These are phyloP conservation scores for Diplodia sapinea DNA, from an alignment of 2,329 filamentous ascomycete genomes.

Conservation along the genomic window DNA sequence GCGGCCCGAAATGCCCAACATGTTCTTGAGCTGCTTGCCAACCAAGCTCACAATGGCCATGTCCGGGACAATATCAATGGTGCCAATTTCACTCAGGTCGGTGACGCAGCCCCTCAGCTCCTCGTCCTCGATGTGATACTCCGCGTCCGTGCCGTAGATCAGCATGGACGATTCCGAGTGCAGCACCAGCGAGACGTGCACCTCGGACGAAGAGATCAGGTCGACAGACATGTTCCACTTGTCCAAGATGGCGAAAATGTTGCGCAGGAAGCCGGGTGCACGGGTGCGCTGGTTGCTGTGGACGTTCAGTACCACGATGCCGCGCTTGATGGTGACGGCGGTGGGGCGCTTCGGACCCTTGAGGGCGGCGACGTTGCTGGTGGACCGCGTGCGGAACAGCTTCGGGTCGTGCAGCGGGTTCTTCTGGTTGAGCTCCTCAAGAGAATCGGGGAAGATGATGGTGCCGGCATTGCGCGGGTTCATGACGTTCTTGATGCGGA, in stretches of 20 bases:
- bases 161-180: slow-evolving; percentile 73
- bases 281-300: slow-evolving; percentile 97
- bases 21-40: slow-evolving; percentile 96
- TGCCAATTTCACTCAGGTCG: slow-evolving; percentile 79
- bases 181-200: slow-evolving; percentile 96
- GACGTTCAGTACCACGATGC: slow-evolving; percentile 96
- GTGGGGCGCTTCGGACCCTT: slow-evolving; percentile 58
- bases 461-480: slow-evolving; percentile 81
- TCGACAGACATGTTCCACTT: slow-evolving; percentile 88
- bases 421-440: slow-evolving; percentile 60
- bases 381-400: slow-evolving; percentile 56
- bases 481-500: slow-evolving; percentile 91
- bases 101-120: slow-evolving; percentile 61
- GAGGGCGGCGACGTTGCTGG: slow-evolving; percentile 50
- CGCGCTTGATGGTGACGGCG: slow-evolving; percentile 94
- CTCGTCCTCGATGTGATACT: slow-evolving; percentile 55
- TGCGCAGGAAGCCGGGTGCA: slow-evolving; percentile 93
- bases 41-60: slow-evolving; percentile 98
- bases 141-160: slow-evolving; percentile 47
- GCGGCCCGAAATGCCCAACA: slow-evolving; percentile 85
- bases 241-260: slow-evolving; percentile 90
- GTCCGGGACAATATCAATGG: slow-evolving; percentile 85
- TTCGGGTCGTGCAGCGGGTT: slow-evolving; percentile 64
- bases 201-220: slow-evolving; percentile 93
- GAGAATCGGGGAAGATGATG: slow-evolving; percentile 77